Percentiles rank a stretch among this genome's conserved stretches.
These are phyloP conservation scores for Entomortierella lignicola DNA, from an alignment of 192 early-diverging fungal species.

Conservation along the genomic window DNA sequence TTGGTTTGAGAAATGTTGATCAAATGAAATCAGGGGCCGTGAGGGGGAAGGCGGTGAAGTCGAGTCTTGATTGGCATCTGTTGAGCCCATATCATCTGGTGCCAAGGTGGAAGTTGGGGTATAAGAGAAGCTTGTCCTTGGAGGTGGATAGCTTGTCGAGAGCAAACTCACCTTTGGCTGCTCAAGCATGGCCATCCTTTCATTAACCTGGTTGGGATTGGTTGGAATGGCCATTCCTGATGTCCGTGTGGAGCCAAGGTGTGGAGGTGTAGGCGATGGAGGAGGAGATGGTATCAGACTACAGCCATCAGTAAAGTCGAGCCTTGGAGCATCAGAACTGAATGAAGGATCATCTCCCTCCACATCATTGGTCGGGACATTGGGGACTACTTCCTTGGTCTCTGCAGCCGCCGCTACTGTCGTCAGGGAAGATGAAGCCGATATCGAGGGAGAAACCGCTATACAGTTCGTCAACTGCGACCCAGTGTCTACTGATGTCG, in stretches of 20 bases:
- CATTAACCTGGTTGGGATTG: not conserved
- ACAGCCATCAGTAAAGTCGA: slow-evolving; percentile 46
- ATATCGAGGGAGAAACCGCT: slow-evolving; percentile 17
- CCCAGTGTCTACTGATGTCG: not conserved
- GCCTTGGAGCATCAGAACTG: slow-evolving; percentile 15
- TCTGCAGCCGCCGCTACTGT: not conserved
- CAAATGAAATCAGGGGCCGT: slow-evolving; percentile 35
- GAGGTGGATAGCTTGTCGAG: slow-evolving; percentile 48
- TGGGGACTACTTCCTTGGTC: not conserved
- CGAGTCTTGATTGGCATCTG: not conserved
- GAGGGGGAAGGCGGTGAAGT: slow-evolving; percentile 28
- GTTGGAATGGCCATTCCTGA: not conserved
- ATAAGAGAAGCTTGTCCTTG: slow-evolving; percentile 35
- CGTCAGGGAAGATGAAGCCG: slow-evolving; percentile 17
- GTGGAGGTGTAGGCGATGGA: slow-evolving; percentile 15
- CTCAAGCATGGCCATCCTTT: slow-evolving; percentile 19
- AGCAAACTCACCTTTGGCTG: slow-evolving; percentile 29
- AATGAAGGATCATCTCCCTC: not conserved
- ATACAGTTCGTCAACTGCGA: not conserved
- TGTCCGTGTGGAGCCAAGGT: not conserved
- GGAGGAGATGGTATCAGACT: slow-evolving; percentile 51
- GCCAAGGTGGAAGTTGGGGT: not conserved
- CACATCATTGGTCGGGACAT: not conserved
- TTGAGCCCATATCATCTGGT: not conserved
- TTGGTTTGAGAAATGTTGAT: slow-evolving; percentile 50